Evolutionary conservation across 768 basidiomycete species (phyloP).

Genomic region (Baorangia bicolor): DNA sequence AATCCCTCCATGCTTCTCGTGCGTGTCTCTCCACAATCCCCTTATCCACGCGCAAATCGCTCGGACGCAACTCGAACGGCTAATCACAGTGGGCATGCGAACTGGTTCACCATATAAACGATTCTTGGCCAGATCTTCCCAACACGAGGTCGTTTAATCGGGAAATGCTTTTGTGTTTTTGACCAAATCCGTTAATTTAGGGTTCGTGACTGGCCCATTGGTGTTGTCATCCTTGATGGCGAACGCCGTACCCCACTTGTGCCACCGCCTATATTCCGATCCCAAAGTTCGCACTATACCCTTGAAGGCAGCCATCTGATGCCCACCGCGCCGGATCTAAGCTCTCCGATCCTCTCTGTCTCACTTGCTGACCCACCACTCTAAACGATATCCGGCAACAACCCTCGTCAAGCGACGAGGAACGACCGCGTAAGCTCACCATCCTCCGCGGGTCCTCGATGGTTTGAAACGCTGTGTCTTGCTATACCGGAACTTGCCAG

Average conservation of each 20-base stretch:
- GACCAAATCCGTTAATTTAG: slow-evolving; percentile 33
- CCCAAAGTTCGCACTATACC: slow-evolving; percentile 15
- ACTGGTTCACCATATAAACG: background rate
- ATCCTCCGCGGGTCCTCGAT: slow-evolving; percentile 29
- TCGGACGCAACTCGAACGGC: slow-evolving; percentile 14
- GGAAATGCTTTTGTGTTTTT: slow-evolving; percentile 26
- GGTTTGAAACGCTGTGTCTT: slow-evolving; percentile 16
- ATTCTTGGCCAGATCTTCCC: slow-evolving; percentile 27
- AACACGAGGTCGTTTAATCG: slow-evolving; percentile 25
- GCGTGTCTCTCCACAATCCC: slow-evolving; percentile 1
- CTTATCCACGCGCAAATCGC: slow-evolving; percentile 18
- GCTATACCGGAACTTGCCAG: slow-evolving; percentile 16
- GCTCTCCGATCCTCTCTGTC: slow-evolving; percentile 13
- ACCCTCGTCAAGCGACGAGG: slow-evolving; percentile 6
- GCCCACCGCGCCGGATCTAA: slow-evolving; percentile 18
- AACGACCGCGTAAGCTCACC: slow-evolving; percentile 4
- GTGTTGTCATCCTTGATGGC: slow-evolving; percentile 20
- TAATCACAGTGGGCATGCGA: slow-evolving; percentile 15
- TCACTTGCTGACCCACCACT: background rate
- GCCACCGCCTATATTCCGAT: slow-evolving; percentile 10
- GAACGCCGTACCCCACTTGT: slow-evolving; percentile 21
- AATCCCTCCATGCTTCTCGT: slow-evolving; percentile 10
- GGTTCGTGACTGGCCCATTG: slow-evolving; percentile 19
- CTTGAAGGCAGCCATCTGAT: slow-evolving; percentile 18
- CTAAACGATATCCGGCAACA: background rate